phyloP scores from a whole-genome alignment of 176 grass and related monocot species.

The Musa troglodytarum region DNA sequence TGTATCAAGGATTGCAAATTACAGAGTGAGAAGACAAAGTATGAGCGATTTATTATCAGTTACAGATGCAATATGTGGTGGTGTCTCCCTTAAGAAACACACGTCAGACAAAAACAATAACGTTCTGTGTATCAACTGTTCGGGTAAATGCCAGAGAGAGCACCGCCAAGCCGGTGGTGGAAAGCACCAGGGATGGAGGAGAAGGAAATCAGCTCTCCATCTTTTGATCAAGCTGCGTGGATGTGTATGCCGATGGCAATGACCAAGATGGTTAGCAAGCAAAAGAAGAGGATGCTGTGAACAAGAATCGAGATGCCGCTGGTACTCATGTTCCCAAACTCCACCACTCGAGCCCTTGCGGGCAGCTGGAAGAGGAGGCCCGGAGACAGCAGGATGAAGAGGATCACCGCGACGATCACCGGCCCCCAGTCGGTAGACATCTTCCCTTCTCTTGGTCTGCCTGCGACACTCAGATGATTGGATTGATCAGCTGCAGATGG shows the following conservation, averaged over 20 bases:
- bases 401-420: constrained; percentile 3
- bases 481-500: neutral
- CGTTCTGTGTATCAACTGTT: too few relatives aligned
- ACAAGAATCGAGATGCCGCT: constrained; percentile 10
- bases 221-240: neutral
- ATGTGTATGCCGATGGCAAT: constrained; percentile 7
- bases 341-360: neutral
- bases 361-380: constrained; percentile 10
- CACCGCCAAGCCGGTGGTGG: neutral
- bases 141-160: neutral
- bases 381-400: constrained; percentile 4
- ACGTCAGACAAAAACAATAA: too few relatives aligned
- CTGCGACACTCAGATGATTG: neutral
- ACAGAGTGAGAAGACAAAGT: neutral
- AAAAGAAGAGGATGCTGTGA: constrained; percentile 13
- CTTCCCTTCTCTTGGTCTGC: neutral
- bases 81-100: too few relatives aligned
- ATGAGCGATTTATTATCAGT: neutral
- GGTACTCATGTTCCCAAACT: constrained; percentile 11
- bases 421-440: constrained; percentile 7
- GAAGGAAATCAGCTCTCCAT: neutral
- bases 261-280: constrained; percentile 6
- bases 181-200: neutral
- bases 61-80: too few relatives aligned
- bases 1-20: neutral